Evolutionary conservation across 306 rosid genomes (phyloP).

Genomic region (Pyrus pyrifolia): DNA sequence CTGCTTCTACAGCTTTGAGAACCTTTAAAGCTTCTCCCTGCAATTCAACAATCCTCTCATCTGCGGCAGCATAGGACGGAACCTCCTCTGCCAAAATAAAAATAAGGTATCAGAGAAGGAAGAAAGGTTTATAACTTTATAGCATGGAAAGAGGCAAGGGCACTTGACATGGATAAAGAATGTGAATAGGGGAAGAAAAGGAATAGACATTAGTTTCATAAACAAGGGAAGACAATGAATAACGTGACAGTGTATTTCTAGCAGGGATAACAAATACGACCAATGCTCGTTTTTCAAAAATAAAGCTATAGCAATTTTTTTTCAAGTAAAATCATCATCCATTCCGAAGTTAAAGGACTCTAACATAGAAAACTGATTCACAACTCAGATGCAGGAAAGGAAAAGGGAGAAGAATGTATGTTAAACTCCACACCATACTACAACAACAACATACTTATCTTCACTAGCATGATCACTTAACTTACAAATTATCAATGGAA

Average conservation of each 20-base stretch:
- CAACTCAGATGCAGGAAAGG: background rate
- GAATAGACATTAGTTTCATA: background rate
- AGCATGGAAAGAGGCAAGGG: background rate
- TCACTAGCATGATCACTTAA: background rate
- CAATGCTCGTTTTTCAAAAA: background rate
- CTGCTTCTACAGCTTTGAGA: slow-evolving; percentile 81
- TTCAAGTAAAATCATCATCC: background rate
- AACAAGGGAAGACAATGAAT: background rate
- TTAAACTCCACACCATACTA: background rate
- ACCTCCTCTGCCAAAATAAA: slow-evolving; percentile 59
- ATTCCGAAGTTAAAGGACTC: background rate
- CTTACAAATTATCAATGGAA: background rate
- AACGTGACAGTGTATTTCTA: background rate
- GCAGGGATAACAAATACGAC: background rate
- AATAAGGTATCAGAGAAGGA: slow-evolving; percentile 6
- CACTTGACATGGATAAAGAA: background rate
- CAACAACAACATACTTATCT: background rate
- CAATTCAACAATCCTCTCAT: slow-evolving; percentile 89
- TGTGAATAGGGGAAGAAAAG: background rate
- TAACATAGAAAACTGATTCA: background rate
- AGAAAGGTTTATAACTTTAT: background rate
- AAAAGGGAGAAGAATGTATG: background rate
- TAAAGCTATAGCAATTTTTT: background rate
- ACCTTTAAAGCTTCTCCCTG: slow-evolving; percentile 92
- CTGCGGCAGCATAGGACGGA: slow-evolving; percentile 77